Percentiles rank a stretch among this genome's conserved stretches.
These are phyloP conservation scores for Picea engelmannii DNA, from an alignment of 83 land plant genomes.

Conservation along the genomic window DNA sequence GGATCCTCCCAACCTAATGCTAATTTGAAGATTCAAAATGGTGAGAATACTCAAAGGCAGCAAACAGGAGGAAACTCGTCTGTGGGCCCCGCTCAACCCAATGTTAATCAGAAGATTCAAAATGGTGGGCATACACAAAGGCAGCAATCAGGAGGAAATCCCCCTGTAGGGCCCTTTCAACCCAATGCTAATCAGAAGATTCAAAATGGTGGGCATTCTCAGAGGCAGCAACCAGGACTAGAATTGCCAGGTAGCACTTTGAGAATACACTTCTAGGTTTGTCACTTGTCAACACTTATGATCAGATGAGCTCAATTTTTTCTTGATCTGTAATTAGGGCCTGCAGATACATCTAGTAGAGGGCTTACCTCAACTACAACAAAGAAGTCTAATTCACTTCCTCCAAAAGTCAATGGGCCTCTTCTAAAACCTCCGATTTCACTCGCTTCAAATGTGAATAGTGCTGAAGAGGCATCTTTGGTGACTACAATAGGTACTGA, in stretches of 20 bases:
- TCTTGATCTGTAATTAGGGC: not conserved
- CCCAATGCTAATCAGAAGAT: not conserved
- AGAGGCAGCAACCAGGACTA: conserved; percentile 1
- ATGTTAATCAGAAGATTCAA: not conserved
- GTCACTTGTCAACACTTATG: not conserved
- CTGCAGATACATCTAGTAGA: not conserved
- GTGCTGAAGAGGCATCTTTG: conserved; percentile 5
- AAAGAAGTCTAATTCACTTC: not conserved
- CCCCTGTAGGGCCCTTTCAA: conserved; percentile 7
- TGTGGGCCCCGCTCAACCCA: not conserved
- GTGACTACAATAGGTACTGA: not conserved
- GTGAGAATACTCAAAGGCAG: too few relatives aligned
- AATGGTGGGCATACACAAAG: conserved; percentile 10
- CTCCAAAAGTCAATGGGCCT: conserved; percentile 7
- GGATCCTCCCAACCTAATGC: too few relatives aligned
- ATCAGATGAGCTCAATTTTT: not conserved
- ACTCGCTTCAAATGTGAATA: conserved; percentile 5
- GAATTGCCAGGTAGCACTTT: not conserved
- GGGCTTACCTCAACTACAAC: not conserved
- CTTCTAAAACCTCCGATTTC: conserved; percentile 4
- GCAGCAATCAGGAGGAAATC: conserved; percentile 13
- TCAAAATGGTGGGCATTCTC: conserved; percentile 6
- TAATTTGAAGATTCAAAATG: too few relatives aligned
- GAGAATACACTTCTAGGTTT: not conserved
- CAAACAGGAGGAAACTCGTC: not conserved